Evolutionary conservation across 768 basidiomycete genomes (phyloP), one percentile per base, ranked within the genome.

Genomic region (Boletus vermiculosoides): DNA sequence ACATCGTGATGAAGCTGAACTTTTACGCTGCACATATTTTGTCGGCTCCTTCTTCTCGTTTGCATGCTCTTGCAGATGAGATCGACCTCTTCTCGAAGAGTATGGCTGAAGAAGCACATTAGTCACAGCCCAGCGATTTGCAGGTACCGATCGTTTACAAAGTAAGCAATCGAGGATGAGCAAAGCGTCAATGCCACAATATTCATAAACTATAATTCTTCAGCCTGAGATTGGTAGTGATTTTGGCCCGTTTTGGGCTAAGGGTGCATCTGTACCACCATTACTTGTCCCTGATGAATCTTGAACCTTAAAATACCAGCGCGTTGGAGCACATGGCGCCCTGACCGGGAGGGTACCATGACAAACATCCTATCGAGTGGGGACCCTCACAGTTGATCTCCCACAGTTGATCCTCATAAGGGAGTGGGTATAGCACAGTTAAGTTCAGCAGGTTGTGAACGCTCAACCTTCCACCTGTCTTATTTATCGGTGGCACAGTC

Each of bases 11-110:
- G 61, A 92, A 90, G 72, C 61, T 91, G 25, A 69, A 77, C 15
- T 92, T 87, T 71, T 92, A 92, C 60, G 83, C 83, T 5, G 87
- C 85, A 8, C 81, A 86, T 61, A 66, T 85, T 8, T 56, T 82
- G 22, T 76, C 80, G 1, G 79, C 75, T n/a, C 80, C 86, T 1
- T 62, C 74, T 41, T 59, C 62, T 4, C 63, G 77, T 44, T 65
- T 87, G 45, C 67, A 66, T 47, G 64, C 66, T 10, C 66, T 85
- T 36, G 71, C 78, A 10, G 73, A 78, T 33, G 82, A 87, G 56
- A 54, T 74, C 4, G 16, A 54, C 28, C 68, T 71, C 36, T 64
- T 64, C 16, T 71, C 71, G 11, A 61, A 64, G 49, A 57, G 45
- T 5, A 57, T 75, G 22, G 68, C 66, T 40, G 54, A 61, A 15